A percentile compares a stretch with the other conserved stretches of the same genome.
Evolutionary conservation across 805 yeast genomes (phyloP).

Genomic region (Ascoidea rubescens): DNA sequence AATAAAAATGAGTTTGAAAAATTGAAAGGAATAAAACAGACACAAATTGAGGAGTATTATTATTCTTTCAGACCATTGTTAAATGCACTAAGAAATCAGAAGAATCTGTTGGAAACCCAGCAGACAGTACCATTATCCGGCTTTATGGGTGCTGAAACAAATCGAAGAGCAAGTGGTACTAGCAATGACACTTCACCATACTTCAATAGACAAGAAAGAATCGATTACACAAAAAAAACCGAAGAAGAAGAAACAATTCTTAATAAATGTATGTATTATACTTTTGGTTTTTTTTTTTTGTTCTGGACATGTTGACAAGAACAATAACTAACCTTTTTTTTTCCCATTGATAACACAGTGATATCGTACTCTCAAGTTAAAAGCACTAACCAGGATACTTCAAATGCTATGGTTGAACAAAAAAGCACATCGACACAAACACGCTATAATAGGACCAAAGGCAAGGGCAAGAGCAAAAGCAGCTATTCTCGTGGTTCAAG

Average conservation of each 20-base stretch:
- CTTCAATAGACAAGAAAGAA: too few species aligned
- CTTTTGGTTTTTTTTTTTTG: too few species aligned
- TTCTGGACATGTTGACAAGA: too few species aligned
- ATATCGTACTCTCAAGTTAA: background rate
- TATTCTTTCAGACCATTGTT: background rate
- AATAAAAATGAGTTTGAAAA: constrained; percentile 30
- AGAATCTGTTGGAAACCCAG: background rate
- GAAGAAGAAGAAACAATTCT: background rate
- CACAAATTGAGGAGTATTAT: constrained; percentile 9
- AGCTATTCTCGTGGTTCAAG: too few species aligned
- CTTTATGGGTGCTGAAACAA: background rate
- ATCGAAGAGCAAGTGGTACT: background rate
- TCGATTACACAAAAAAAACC: too few species aligned
- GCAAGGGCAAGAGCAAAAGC: too few species aligned
- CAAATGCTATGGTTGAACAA: too few species aligned
- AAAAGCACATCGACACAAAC: too few species aligned
- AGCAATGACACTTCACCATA: background rate
- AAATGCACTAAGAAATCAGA: background rate
- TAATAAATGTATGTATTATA: too few species aligned
- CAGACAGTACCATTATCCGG: background rate
- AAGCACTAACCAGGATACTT: background rate
- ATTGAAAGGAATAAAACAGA: constrained; percentile 20
- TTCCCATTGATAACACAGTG: background rate
- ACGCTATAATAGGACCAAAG: too few species aligned
- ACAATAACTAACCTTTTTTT: too few species aligned